Evolutionary conservation across 2,329 filamentous ascomycete genomes (phyloP).

Genomic region (Chaetothyriales sp.): DNA sequence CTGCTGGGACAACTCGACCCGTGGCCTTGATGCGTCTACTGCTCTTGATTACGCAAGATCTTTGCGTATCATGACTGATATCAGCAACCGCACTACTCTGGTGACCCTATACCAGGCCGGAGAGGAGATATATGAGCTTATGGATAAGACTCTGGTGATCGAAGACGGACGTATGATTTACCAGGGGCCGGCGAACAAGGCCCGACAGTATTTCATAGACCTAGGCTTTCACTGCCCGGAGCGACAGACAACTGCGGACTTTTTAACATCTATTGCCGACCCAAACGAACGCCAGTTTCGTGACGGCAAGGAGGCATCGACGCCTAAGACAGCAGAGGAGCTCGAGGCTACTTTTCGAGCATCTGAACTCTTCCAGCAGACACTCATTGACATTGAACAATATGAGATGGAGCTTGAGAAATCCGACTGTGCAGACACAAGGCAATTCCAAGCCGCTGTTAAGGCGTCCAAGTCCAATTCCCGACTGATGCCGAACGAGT

Average conservation of each 20-base stretch:
- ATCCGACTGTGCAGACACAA: slow-evolving; percentile 45
- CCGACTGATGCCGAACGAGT: slow-evolving; percentile 41
- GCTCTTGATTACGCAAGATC: slow-evolving; percentile 63
- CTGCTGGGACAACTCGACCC: slow-evolving; percentile 66
- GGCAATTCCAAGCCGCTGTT: slow-evolving; percentile 51
- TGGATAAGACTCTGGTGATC: slow-evolving; percentile 70
- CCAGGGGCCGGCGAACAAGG: slow-evolving; percentile 46
- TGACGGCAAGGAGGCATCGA: slow-evolving; percentile 46
- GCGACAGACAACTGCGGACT: slow-evolving; percentile 59
- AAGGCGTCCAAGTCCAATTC: slow-evolving; percentile 52
- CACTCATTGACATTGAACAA: slow-evolving; percentile 45
- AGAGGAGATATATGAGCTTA: slow-evolving; percentile 54
- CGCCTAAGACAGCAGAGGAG: slow-evolving; percentile 55
- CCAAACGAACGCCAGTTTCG: slow-evolving; percentile 55
- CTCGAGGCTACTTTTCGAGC: slow-evolving; percentile 52
- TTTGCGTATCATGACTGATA: slow-evolving; percentile 57
- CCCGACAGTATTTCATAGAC: slow-evolving; percentile 50
- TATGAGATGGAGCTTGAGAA: slow-evolving; percentile 45
- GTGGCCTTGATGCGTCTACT: slow-evolving; percentile 65
- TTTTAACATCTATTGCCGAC: slow-evolving; percentile 62
- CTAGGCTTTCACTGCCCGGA: slow-evolving; percentile 47
- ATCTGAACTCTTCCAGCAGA: slow-evolving; percentile 45
- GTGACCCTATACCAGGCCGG: slow-evolving; percentile 59
- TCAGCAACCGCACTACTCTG: slow-evolving; percentile 54
- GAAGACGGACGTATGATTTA: slow-evolving; percentile 56